Evolutionary conservation across 1,284 basidiomycete genomes (phyloP), one percentile per base, ranked within the genome.

Genomic region (Ustilago loliicola): DNA sequence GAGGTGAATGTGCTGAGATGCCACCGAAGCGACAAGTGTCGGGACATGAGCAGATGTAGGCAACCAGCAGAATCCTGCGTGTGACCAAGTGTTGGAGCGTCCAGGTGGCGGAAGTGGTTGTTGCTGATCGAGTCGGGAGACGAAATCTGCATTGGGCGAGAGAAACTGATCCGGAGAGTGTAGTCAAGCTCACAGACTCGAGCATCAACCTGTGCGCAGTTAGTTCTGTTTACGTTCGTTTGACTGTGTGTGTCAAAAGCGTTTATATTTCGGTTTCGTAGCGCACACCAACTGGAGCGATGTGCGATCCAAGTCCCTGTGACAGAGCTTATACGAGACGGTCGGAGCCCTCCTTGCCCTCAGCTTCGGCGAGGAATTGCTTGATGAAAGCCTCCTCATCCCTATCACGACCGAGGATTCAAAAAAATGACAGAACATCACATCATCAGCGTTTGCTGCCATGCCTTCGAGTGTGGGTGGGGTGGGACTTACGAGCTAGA

Each of bases 361-460:
- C 76, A 21, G 80, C 82, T 55, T 85, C 83, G 32, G 80, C 82
- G 8, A 85, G 69, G 77, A 85, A 85, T 60, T 85, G 81, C 81
- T 83, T 85, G 74, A 85, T 83, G 78, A 85, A 85, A 17, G 82
- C 79, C 72, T 83, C 83, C 69, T 85, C 83, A 54, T 85, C 83
- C 23, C 83, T 85, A 61, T 60, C 19, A 29, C 15, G 15, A 2
- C 25, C 32, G 11, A 51, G 19, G 10, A 15, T 15, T 15, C 40
- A 48, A 27, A 40, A 11, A 38, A 5, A 52, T 2, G 15, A n/a
- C n/a, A 21, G 19, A 36, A 36, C 8, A 21, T 10, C 5, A 6
- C 15, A 36, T 21, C 48, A 19, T 56, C 29, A 54, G 29, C 30
- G 36, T 34, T 3, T 29, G 34, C 34, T 29, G 29, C 55, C 21